Evolutionary conservation across 2,329 filamentous ascomycete genomes (phyloP).

Genomic region (Colletotrichum sp.): DNA sequence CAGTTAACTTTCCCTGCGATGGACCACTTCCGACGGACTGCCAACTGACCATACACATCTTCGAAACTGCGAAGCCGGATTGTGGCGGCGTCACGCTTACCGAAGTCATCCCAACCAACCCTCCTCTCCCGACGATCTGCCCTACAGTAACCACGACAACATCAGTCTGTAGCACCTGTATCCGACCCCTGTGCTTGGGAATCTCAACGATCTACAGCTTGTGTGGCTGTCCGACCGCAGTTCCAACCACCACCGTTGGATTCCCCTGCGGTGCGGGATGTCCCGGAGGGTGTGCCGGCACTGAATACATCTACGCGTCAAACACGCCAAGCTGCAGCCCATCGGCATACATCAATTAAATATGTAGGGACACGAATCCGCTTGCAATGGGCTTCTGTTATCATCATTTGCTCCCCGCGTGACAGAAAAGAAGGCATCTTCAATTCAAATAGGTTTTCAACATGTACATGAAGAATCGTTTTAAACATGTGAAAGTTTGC

Average conservation of each 20-base stretch:
- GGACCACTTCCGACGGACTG: constrained; percentile 18
- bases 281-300: constrained; percentile 11
- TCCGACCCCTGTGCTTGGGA: neutral
- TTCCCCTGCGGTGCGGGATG: constrained; percentile 2
- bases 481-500: neutral
- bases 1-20: constrained; percentile 24
- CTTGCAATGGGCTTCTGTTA: neutral
- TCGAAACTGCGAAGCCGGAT: neutral
- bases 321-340: neutral
- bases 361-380: neutral
- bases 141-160: constrained; percentile 2
- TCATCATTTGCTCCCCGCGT: neutral
- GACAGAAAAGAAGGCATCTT: neutral
- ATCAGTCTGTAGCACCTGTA: constrained; percentile 6
- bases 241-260: neutral
- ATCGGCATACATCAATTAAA: neutral
- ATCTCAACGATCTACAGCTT: neutral
- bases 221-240: constrained; percentile 4
- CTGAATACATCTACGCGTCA: constrained; percentile 5
- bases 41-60: neutral
- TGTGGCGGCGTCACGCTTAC: neutral
- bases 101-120: neutral
- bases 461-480: neutral
- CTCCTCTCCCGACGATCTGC: neutral
- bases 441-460: neutral